Percentiles rank a stretch among this genome's conserved stretches.
Evolutionary conservation across 2,329 filamentous ascomycete genomes (phyloP).

Genomic region (Pestalotiopsis sp.): DNA sequence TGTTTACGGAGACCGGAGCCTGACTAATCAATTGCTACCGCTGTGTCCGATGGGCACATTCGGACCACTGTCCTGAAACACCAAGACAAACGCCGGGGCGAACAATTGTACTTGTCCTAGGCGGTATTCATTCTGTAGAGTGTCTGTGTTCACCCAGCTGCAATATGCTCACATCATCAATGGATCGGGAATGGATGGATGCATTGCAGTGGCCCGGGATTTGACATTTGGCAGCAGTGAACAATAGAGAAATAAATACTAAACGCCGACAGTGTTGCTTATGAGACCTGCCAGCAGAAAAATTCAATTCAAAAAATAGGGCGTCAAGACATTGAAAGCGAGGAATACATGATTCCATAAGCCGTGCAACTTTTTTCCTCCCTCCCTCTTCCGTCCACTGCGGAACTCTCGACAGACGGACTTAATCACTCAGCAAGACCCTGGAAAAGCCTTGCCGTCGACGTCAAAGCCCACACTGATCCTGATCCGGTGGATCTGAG

Average conservation of each 20-base stretch:
- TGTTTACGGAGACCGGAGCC: background rate
- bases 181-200: background rate
- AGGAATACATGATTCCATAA: background rate
- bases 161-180: background rate
- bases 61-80: constrained; percentile 6
- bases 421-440: constrained; percentile 10
- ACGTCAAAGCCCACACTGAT: constrained; percentile 12
- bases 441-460: constrained; percentile 7
- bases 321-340: background rate
- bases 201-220: background rate
- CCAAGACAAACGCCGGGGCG: background rate
- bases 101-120: background rate
- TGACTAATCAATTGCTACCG: background rate
- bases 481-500: constrained; percentile 12
- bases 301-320: background rate
- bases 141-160: background rate
- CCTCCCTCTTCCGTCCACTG: constrained; percentile 15
- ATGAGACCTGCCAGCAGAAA: background rate
- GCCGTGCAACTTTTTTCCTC: background rate
- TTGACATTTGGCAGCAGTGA: background rate
- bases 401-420: constrained; percentile 1
- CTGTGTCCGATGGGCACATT: background rate
- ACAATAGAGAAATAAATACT: background rate
- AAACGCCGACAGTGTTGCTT: background rate
- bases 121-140: background rate